These are phyloP conservation scores for Backusella westeae DNA, from an alignment of 192 early-diverging fungal genomes.

Conservation along the genomic window DNA sequence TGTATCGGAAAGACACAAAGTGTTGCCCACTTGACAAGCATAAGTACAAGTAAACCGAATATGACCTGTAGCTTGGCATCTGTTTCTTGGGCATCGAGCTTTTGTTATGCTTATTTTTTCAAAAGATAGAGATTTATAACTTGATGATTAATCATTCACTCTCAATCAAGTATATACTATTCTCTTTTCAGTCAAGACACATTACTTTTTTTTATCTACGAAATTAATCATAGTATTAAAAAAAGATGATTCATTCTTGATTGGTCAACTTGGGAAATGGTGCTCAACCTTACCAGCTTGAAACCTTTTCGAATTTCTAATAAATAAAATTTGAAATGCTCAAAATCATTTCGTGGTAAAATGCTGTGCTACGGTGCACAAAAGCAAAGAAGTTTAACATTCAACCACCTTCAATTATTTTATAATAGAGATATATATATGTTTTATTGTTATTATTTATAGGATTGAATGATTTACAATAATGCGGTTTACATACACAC, in stretches of 20 bases:
- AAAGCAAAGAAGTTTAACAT: neutral
- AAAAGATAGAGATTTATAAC: neutral
- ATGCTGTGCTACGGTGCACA: neutral
- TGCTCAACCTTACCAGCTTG: neutral
- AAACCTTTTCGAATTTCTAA: neutral
- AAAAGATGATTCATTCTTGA: neutral
- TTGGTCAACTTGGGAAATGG: neutral
- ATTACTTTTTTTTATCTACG: neutral
- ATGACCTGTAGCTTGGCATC: neutral
- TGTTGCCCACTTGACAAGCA: neutral
- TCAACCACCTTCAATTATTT: neutral
- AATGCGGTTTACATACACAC: neutral
- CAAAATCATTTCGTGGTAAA: neutral
- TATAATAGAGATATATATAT: neutral
- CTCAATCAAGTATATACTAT: neutral
- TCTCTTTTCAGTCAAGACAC: neutral
- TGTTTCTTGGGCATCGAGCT: neutral
- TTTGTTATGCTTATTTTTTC: neutral
- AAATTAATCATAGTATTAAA: neutral
- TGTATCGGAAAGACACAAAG: neutral
- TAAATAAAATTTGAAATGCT: neutral
- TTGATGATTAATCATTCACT: neutral
- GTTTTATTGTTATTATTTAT: neutral
- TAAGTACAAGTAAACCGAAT: neutral
- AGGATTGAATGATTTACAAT: neutral